phyloP scores from a whole-genome alignment of 306 rosid species.

The Canavalia gladiata region DNA sequence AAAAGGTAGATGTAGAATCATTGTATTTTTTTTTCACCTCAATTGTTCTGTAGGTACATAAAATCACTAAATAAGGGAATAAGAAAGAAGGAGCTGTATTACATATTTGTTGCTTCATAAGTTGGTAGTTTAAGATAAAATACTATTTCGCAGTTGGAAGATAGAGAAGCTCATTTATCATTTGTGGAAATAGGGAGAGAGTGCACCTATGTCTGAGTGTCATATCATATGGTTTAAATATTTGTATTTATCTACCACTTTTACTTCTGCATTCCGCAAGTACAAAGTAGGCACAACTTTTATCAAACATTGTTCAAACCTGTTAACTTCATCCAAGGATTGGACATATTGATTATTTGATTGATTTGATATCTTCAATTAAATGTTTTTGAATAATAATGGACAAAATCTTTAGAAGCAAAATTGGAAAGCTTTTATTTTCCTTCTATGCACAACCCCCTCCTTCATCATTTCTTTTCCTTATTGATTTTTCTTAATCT shows the following conservation, averaged over 20 bases:
- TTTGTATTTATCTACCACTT: constrained; percentile 9
- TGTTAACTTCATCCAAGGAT: not conserved
- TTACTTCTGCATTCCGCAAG: constrained; percentile 22
- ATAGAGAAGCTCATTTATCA: constrained; percentile 13
- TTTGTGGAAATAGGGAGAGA: constrained; percentile 13
- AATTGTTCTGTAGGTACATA: constrained; percentile 9
- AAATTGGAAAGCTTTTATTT: constrained; percentile 20
- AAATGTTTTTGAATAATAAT: constrained; percentile 31
- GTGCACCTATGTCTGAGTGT: constrained; percentile 10
- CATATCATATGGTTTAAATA: constrained; percentile 16
- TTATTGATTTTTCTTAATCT: constrained; percentile 21
- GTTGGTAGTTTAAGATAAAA: constrained; percentile 19
- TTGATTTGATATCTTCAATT: constrained; percentile 28
- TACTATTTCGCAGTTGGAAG: constrained; percentile 21
- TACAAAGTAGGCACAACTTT: constrained; percentile 22
- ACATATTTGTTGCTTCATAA: constrained; percentile 21
- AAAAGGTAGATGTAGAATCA: not conserved
- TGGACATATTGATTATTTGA: constrained; percentile 11
- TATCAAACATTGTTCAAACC: constrained; percentile 22
- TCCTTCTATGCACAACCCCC: not conserved
- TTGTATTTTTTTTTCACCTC: not conserved
- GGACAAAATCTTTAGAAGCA: constrained; percentile 4
- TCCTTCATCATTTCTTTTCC: constrained; percentile 19
- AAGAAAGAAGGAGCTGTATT: not conserved
- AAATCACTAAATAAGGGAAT: constrained; percentile 4